These are phyloP conservation scores for Cordyceps cateniannulata DNA, from an alignment of 2,329 filamentous ascomycete genomes.

Conservation along the genomic window DNA sequence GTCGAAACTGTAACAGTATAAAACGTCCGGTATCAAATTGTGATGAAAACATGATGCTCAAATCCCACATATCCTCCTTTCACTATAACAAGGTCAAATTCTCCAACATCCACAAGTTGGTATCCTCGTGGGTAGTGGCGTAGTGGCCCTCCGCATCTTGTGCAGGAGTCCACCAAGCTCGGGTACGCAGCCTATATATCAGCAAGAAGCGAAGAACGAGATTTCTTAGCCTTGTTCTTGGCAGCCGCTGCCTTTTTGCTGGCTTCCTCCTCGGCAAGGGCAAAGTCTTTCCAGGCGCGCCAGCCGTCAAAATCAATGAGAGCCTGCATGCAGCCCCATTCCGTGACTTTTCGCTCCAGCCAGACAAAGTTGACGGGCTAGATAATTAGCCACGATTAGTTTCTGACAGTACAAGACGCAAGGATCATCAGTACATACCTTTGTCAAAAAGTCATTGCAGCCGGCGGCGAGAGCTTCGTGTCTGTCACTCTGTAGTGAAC, in stretches of 20 bases:
- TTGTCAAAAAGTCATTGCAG: slow-evolving; percentile 97
- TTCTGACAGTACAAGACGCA: neutral
- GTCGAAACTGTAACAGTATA: neutral
- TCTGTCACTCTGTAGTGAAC: slow-evolving; percentile 87
- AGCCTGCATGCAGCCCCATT: slow-evolving; percentile 99
- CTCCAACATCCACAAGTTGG: neutral
- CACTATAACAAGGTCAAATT: neutral
- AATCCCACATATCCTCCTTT: neutral
- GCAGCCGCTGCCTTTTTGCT: slow-evolving; percentile 33
- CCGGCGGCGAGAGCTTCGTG: slow-evolving; percentile 92
- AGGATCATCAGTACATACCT: slow-evolving; percentile 52
- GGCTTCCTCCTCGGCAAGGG: slow-evolving; percentile 39
- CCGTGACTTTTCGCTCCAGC: slow-evolving; percentile 95
- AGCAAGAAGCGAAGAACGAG: slow-evolving; percentile 31
- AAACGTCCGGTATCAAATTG: neutral
- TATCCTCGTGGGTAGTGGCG: neutral
- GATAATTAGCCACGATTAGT: neutral
- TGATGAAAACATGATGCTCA: neutral
- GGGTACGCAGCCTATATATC: slow-evolving; percentile 10
- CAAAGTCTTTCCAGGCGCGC: slow-evolving; percentile 92
- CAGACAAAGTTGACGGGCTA: slow-evolving; percentile 96
- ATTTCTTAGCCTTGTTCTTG: slow-evolving; percentile 40
- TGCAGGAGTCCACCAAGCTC: no score
- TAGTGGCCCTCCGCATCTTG: no score
- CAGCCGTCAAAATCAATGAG: slow-evolving; percentile 98